phyloP scores from a whole-genome alignment of 345 rosid species.

The Balakata baccata region DNA sequence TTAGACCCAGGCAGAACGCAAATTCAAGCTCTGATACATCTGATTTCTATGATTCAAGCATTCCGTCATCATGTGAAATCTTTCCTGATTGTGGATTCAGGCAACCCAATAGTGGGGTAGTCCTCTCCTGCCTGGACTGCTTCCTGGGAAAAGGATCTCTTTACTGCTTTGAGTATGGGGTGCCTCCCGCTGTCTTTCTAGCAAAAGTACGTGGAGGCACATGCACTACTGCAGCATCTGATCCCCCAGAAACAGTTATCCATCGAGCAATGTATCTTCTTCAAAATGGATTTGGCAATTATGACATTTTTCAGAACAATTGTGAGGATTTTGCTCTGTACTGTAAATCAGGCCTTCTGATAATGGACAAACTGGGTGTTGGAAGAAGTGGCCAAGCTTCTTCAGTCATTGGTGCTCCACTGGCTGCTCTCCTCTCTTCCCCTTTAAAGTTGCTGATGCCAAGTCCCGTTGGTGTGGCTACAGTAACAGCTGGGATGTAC shows the following conservation, averaged over 20 bases:
- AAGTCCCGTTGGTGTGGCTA: conserved; percentile 84
- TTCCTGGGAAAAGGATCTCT: conserved; percentile 74
- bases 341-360: conserved; percentile 85
- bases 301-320: conserved; percentile 76
- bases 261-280: conserved; percentile 94
- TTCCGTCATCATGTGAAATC: conserved; percentile 51
- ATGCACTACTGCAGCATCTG: conserved; percentile 78
- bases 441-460: conserved; percentile 83
- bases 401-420: conserved; percentile 75
- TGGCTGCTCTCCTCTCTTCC: conserved; percentile 85
- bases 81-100: conserved; percentile 93
- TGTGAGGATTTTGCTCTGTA: conserved; percentile 94
- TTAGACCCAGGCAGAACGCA: conserved; percentile 60
- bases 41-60: conserved; percentile 39
- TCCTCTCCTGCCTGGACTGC: conserved; percentile 88
- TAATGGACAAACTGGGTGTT: conserved; percentile 65
- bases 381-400: conserved; percentile 97
- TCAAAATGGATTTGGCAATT: conserved; percentile 94
- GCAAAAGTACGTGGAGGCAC: conserved; percentile 86
- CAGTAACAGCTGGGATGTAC: conserved; percentile 93
- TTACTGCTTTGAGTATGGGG: conserved; percentile 75
- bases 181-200: conserved; percentile 61
- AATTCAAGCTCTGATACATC: conserved; percentile 38
- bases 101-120: conserved; percentile 72
- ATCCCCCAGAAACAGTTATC: conserved; percentile 54